A percentile compares a stretch with the other conserved stretches of the same genome.
These are phyloP conservation scores for Fusarium oxysporum DNA, from an alignment of 2,329 filamentous ascomycete species.

Conservation along the genomic window DNA sequence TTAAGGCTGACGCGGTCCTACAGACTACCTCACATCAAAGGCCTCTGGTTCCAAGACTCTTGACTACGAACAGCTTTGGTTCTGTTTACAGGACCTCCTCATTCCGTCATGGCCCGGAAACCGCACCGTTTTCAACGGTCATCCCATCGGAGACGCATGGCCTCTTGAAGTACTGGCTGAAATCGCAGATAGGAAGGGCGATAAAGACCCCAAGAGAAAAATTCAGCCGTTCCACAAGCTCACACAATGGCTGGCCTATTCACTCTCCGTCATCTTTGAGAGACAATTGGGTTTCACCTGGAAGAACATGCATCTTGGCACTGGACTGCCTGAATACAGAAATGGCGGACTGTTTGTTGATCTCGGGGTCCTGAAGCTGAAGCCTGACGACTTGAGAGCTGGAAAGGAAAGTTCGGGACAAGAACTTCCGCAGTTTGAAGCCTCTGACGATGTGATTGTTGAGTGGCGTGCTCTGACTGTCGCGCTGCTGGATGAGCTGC, in stretches of 20 bases:
- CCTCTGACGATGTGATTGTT: constrained; percentile 67
- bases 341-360: constrained; percentile 78
- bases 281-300: constrained; percentile 64
- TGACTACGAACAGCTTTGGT: constrained; percentile 50
- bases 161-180: constrained; percentile 50
- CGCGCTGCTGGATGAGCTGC: constrained; percentile 64
- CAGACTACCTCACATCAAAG: constrained; percentile 55
- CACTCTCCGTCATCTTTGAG: constrained; percentile 74
- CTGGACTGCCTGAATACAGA: constrained; percentile 77
- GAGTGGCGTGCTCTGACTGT: constrained; percentile 72
- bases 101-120: constrained; percentile 63
- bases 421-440: constrained; percentile 63
- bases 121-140: constrained; percentile 61
- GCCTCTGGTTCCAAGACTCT: neutral
- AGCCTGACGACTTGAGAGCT: constrained; percentile 54
- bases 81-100: constrained; percentile 55
- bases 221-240: constrained; percentile 71
- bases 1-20: accelerated
- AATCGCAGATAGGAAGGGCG: neutral
- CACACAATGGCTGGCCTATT: constrained; percentile 80
- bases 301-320: constrained; percentile 66
- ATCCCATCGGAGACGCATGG: constrained; percentile 64
- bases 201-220: neutral
- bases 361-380: constrained; percentile 64
- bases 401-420: constrained; percentile 57